Evolutionary conservation across 2,329 filamentous ascomycete species (phyloP), one percentile per base, ranked within the genome.

Genomic region (Apiospora koreana): DNA sequence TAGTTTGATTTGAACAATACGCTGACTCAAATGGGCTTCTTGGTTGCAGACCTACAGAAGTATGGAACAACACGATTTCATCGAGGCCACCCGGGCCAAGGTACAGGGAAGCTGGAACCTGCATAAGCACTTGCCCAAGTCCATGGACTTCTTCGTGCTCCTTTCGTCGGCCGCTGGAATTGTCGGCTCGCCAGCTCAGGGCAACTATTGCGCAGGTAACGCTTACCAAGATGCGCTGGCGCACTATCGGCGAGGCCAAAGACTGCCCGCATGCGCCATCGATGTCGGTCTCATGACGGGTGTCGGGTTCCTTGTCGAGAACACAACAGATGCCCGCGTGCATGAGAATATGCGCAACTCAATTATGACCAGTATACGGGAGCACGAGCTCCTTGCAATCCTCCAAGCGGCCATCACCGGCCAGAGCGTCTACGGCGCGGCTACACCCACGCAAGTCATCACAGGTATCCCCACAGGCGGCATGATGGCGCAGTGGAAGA

Each of bases 401-500:
- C 8, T 58, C 50, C 23, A 58, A n/a, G 28, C 23, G n/a, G 50
- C 28, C 23, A 58, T 58, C 28, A 18, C 48, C 35, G 23, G 50
- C n/a, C 23, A 58, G 23, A 58, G 23, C 23, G 50, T 35, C 6
- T 3, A 3, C 8, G 28, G 23, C 14, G 5, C 16, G 50, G 50
- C 16, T 3, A 58, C 28, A n/a, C 8, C 23, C 14, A 18, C 43
- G 23, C 50, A 58, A n/a, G 3, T 58, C n/a, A 35, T 58, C 28
- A 58, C 50, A 8, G n/a, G 50, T n/a, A 3, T 58, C n/a, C 7
- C 50, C 50, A 58, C 50, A 21, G 50, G 50, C 50, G 50, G 50
- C 50, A 81, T 87, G 72, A 80, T 81, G 8, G 79, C 78, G 3
- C 43, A 45, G 43, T 12, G 14, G 43, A 18, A 21, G 12, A 3